Evolutionary conservation across 257 asterid species (phyloP), one percentile per base, ranked within the genome.

Genomic region (Perilla frutescens): DNA sequence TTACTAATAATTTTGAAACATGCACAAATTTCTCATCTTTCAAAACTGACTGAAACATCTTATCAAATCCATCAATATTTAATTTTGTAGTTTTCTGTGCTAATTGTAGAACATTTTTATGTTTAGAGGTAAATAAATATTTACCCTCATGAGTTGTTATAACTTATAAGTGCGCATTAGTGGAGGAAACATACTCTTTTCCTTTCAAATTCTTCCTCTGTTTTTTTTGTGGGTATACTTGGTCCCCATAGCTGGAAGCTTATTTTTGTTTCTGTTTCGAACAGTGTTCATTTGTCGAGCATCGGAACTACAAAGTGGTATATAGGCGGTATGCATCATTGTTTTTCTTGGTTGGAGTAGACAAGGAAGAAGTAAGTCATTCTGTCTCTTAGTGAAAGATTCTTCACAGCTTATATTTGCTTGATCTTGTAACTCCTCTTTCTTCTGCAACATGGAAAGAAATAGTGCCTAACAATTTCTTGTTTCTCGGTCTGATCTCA

Each of bases 271-370:
- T 77, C 59, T 73, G 2, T 68, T 37, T 8, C 55, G 76, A 65
- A 59, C 96, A 95, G 99, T 95, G 99, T 87, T 92, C 99, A 4
- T 92, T 95, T 67, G 96, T 95, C 67, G 96, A 95, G 86, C 99
- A 95, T 82, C 91, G 99, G 64, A 95, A 83, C 87, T 93, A 93
- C 89, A 91, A 93, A 84, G 82, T 92, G 56, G 91, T 95, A 32
- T 94, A 91, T 34, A 84, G 99, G 86, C 84, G 98, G 65, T 94
- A 94, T 71, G 99, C 99, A 4, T 91, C 99, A 0, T 62, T 95
- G 4, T 95, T 95, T 80, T 95, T 95, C 89, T 77, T 95, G 82
- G 97, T 95, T 78, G 99, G 99, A 76, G 99, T 94, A 72, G 99
- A 94, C 88, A 90, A 91, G 5, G 97, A 91, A 80, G 99, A 94